Evolutionary conservation across 441 rosid species (phyloP), one percentile per base, ranked within the genome.

Genomic region (Populus tomentosa): DNA sequence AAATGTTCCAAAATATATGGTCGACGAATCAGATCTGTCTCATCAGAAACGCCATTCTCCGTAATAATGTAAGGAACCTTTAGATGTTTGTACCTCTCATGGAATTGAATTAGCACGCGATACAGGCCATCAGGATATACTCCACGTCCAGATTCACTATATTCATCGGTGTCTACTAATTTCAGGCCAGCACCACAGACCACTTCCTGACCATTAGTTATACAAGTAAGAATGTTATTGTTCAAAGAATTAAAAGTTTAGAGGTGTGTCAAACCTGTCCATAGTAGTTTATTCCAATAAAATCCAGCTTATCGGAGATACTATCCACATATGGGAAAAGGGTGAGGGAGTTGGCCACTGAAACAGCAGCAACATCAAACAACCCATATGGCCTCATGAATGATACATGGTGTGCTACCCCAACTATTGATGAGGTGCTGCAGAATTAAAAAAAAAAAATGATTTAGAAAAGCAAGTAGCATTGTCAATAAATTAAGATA

Each of bases 81-180:
- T 75, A 91, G 85, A 85, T 89, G 93, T 69, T 86, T 93, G 87
- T 92, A 93, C 87, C 94, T 88, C 85, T 93, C 91, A 77, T 93
- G 90, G 87, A 92, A 93, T 84, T 88, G 87, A 75, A 93, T 72
- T 84, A 93, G 80, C 83, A 93, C 78, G 1, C 97, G 94, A 79
- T 76, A 93, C 77, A 93, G 84, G 56, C 99, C 99, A 88, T 91
- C 99, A 32, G 97, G 99, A 84, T 95, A 95, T 67, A 95, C 93
- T 28, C 97, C 98, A 42, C 99, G 92, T 59, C 99, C 99, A 78
- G 99, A 93, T 88, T 95, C 99, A 83, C 99, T 95, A 83, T 95
- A 93, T 77, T 95, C 98, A 82, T 93, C 98, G 64, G 92, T 92
- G 85, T 92, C 98, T 63, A 93, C 97, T 61, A 93, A 90, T 87